A percentile compares a stretch with the other conserved stretches of the same genome.
Conservation (phyloP, 441 rosid genomes). For the Erodium moschatum region DNA sequence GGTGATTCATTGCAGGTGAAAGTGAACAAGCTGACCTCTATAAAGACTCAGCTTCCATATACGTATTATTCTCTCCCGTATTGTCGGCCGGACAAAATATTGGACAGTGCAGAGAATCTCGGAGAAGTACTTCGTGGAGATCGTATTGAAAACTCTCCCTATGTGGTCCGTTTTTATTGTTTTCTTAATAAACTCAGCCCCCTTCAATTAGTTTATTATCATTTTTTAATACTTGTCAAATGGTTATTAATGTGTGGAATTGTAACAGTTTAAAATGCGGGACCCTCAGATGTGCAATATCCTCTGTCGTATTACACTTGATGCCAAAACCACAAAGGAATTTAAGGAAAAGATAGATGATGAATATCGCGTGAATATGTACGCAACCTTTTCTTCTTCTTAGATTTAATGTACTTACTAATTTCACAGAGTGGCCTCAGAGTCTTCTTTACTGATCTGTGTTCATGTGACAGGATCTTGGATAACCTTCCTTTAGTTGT, state of each 20-base stretch:
- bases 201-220: constrained; percentile 1
- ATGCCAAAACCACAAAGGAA: constrained; percentile 40
- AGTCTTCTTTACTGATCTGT: constrained; percentile 21
- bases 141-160: constrained; percentile 52
- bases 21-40: constrained; percentile 56
- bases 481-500: constrained; percentile 68
- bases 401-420: background rate
- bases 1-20: constrained; percentile 50
- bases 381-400: constrained; percentile 20
- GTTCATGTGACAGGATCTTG: constrained; percentile 42
- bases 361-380: constrained; percentile 67
- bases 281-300: constrained; percentile 53
- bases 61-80: constrained; percentile 48
- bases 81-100: constrained; percentile 40
- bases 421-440: no score
- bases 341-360: constrained; percentile 63
- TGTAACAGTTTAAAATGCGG: constrained; percentile 54
- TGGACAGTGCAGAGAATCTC: constrained; percentile 62
- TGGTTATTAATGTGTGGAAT: constrained; percentile 13
- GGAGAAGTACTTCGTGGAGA: constrained; percentile 75
- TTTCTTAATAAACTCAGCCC: background rate
- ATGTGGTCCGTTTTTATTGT: constrained; percentile 32
- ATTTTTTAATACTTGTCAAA: background rate
- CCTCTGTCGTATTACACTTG: constrained; percentile 38
- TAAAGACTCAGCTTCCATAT: constrained; percentile 61